Percentiles rank a stretch among this genome's conserved stretches.
These are phyloP conservation scores for Brasenia schreberi DNA, from an alignment of 164 flowering plant species.

Conservation along the genomic window DNA sequence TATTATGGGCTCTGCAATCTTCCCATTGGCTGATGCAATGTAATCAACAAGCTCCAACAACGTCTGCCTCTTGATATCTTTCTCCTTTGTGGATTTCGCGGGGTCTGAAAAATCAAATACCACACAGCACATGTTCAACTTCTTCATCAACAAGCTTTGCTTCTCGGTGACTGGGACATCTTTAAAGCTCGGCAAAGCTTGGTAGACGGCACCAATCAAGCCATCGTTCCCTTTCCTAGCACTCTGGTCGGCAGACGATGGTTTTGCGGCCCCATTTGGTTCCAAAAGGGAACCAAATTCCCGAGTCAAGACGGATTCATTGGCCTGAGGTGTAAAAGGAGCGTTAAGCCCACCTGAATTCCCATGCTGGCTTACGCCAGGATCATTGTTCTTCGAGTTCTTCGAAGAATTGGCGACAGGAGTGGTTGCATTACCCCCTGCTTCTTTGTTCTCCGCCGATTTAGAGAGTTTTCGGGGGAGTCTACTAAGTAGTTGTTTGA, in stretches of 20 bases:
- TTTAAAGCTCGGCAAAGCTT: conserved; percentile 55
- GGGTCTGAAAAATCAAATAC: conserved; percentile 69
- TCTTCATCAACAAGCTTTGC: conserved; percentile 50
- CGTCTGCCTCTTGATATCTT: conserved; percentile 69
- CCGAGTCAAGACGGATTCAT: conserved; percentile 8
- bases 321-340: conserved; percentile 9
- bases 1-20: conserved; percentile 46
- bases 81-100: conserved; percentile 55
- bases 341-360: conserved; percentile 3
- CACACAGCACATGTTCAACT: conserved; percentile 57
- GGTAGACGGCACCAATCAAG: conserved; percentile 23
- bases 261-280: conserved; percentile 13
- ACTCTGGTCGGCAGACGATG: conserved; percentile 9
- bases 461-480: conserved; percentile 50
- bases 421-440: conserved; percentile 14
- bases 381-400: conserved; percentile 9
- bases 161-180: conserved; percentile 68
- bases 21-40: conserved; percentile 52
- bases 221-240: background rate
- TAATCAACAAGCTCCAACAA: conserved; percentile 77
- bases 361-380: conserved; percentile 13
- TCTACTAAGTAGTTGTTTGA: conserved; percentile 34
- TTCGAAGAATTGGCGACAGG: conserved; percentile 11
- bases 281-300: conserved; percentile 7
- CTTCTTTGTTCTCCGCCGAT: conserved; percentile 24